These are phyloP conservation scores for Gynochthodes officinalis DNA, from an alignment of 257 asterid genomes.

Conservation along the genomic window DNA sequence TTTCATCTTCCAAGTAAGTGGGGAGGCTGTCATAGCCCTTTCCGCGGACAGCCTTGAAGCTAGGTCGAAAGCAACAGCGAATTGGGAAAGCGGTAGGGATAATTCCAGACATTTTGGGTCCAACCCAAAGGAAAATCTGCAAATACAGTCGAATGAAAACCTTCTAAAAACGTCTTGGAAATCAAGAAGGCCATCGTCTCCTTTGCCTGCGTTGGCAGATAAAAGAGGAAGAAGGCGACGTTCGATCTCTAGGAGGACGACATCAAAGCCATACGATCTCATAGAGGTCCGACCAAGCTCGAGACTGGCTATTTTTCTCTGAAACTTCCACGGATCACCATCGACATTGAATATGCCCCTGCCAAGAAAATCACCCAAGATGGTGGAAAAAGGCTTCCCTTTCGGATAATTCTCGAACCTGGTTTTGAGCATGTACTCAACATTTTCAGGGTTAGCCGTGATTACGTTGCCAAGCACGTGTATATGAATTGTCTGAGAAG, in stretches of 20 bases:
- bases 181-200: slow-evolving; percentile 19
- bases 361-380: slow-evolving; percentile 46
- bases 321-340: slow-evolving; percentile 43
- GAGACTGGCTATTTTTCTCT: slow-evolving; percentile 37
- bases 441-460: slow-evolving; percentile 39
- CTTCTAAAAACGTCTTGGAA: slow-evolving; percentile 42
- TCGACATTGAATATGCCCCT: slow-evolving; percentile 50
- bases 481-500: slow-evolving; percentile 51
- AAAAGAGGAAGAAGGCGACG: slow-evolving; percentile 39
- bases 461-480: slow-evolving; percentile 63
- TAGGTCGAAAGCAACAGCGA: slow-evolving; percentile 35
- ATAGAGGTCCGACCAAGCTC: slow-evolving; percentile 34
- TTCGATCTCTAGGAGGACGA: slow-evolving; percentile 35
- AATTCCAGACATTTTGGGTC: slow-evolving; percentile 44
- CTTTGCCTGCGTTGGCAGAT: slow-evolving; percentile 6
- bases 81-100: slow-evolving; percentile 34
- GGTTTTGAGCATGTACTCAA: slow-evolving; percentile 42
- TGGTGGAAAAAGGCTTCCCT: slow-evolving; percentile 42
- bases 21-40: slow-evolving; percentile 41
- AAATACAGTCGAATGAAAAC: slow-evolving; percentile 42
- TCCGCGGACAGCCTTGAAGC: slow-evolving; percentile 47
- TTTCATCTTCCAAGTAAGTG: slow-evolving; percentile 37
- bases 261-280: slow-evolving; percentile 36
- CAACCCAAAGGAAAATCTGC: slow-evolving; percentile 46
- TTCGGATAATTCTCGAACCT: slow-evolving; percentile 42